Percentiles rank a stretch among this genome's conserved stretches.
Conservation (phyloP, 202 grass and related monocot genomes). For the Zizania palustris region DNA sequence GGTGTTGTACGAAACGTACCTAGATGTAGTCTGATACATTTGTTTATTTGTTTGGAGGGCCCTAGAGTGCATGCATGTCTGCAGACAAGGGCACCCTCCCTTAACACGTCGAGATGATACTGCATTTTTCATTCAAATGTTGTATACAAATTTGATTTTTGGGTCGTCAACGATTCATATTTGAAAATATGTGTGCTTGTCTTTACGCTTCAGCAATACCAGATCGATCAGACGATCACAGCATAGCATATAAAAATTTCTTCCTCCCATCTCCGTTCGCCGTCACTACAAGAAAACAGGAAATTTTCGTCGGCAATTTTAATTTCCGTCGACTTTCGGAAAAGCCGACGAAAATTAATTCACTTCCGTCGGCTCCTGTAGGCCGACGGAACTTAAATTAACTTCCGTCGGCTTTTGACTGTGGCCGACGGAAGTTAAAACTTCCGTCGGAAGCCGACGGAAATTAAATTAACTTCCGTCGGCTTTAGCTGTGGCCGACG, state of each 20-base stretch:
- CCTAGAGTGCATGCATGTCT: slow-evolving; percentile 31
- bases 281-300: no score
- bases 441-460: no score
- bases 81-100: slow-evolving; percentile 37
- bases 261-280: no score
- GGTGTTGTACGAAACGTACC: neutral
- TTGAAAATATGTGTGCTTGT: neutral
- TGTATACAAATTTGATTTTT: slow-evolving; percentile 21
- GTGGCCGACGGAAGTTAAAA: no score
- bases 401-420: no score
- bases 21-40: slow-evolving; percentile 34
- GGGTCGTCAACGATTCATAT: neutral
- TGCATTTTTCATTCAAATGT: slow-evolving; percentile 16
- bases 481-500: no score
- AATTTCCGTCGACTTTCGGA: no score
- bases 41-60: slow-evolving; percentile 57
- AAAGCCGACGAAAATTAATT: no score
- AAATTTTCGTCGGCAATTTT: no score
- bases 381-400: no score
- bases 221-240: neutral
- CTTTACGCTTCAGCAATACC: neutral
- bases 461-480: no score
- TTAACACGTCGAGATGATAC: slow-evolving; percentile 41
- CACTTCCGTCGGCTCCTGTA: no score
- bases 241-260: neutral